Evolutionary conservation across 2,329 filamentous ascomycete species (phyloP).

Genomic region (Mycosphaerella arachidis): DNA sequence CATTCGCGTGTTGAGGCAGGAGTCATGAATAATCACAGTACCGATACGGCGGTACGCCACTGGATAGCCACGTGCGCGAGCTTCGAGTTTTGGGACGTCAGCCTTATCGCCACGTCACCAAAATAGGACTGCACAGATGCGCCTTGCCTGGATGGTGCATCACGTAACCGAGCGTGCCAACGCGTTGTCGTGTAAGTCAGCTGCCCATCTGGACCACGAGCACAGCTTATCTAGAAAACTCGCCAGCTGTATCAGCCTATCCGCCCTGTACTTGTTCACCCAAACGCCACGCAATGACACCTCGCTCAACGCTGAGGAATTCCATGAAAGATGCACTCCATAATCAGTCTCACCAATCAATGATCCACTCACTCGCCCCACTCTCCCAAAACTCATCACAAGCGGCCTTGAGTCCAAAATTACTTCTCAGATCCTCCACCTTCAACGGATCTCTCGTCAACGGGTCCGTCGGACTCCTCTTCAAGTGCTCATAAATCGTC

Average conservation of each 20-base stretch:
- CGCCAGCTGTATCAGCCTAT: too few species aligned
- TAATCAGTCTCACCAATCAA: conserved; percentile 23
- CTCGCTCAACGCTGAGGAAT: neutral
- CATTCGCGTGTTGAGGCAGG: too few species aligned
- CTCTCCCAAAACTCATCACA: conserved; percentile 79
- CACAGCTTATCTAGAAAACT: neutral
- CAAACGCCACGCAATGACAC: neutral
- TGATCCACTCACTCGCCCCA: conserved; percentile 81
- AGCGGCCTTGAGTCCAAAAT: conserved; percentile 73
- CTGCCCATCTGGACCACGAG: neutral
- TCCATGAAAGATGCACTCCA: too few species aligned
- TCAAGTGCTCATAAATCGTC: conserved; percentile 80
- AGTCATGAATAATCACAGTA: too few species aligned
- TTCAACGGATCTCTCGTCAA: conserved; percentile 72
- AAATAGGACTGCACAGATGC: too few species aligned
- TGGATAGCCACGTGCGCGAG: too few species aligned
- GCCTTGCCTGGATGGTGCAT: too few species aligned
- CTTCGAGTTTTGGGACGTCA: too few species aligned
- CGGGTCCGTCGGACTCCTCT: conserved; percentile 70
- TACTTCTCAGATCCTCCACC: conserved; percentile 69
- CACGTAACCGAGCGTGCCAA: too few species aligned
- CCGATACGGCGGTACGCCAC: too few species aligned
- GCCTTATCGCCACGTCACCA: too few species aligned
- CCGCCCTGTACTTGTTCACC: neutral
- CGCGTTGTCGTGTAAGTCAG: neutral